Evolutionary conservation across 179 eudicot species (phyloP).

Genomic region (Silene noctiflora): DNA sequence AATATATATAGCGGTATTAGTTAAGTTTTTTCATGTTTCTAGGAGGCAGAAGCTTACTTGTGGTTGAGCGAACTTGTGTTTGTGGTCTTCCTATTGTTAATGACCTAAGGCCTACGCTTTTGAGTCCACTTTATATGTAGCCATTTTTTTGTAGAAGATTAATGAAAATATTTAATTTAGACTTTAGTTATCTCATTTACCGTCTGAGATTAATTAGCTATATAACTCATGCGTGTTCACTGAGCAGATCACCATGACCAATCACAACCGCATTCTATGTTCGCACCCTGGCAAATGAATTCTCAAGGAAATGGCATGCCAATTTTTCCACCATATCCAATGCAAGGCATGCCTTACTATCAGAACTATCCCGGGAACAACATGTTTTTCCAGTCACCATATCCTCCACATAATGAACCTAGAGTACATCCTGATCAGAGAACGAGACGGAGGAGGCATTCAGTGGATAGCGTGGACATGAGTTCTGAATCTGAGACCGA

Average conservation of each 20-base stretch:
- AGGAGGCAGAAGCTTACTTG: no score
- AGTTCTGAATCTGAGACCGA: slow-evolving; percentile 43
- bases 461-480: slow-evolving; percentile 49
- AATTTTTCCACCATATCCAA: slow-evolving; percentile 66
- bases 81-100: no score
- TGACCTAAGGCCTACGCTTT: no score
- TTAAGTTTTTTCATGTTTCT: no score
- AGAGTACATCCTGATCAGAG: slow-evolving; percentile 34
- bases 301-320: slow-evolving; percentile 66
- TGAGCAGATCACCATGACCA: slow-evolving; percentile 38
- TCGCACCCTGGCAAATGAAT: slow-evolving; percentile 75
- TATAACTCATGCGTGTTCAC: slow-evolving; percentile 12
- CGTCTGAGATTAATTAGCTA: no score
- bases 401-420: slow-evolving; percentile 54
- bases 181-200: no score
- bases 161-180: no score
- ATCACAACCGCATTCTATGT: slow-evolving; percentile 57
- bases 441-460: slow-evolving; percentile 50
- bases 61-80: no score
- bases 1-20: no score
- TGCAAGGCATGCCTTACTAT: slow-evolving; percentile 85
- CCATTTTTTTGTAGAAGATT: no score
- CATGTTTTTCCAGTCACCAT: slow-evolving; percentile 56
- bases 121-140: no score
- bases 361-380: slow-evolving; percentile 54